Evolutionary conservation across 1,284 basidiomycete genomes (phyloP), one percentile per base, ranked within the genome.

Genomic region (Chalciporus sp.): DNA sequence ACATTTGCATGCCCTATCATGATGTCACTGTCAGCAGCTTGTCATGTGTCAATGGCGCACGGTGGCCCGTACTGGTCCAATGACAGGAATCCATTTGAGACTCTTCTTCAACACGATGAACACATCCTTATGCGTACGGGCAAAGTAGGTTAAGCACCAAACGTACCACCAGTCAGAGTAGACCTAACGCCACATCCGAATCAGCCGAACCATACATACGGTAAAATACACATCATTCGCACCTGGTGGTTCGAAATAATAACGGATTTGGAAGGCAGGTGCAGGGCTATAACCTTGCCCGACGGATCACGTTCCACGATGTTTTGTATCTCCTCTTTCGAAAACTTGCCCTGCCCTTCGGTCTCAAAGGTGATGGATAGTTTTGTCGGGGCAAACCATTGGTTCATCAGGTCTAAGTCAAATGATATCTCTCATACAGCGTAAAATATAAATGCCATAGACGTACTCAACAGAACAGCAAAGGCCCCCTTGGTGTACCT

Each of bases 161-260:
- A 90, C 82, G 64, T 95, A 96, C 84, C 90, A 92, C 90, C 90
- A 92, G 74, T 97, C 95, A 5, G 86, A 82, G 68, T 97, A 95
- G 23, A 92, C 81, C 90, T 96, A 62, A 41, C 14, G 31, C 7
- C 44, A 35, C 12, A 51, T 41, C 43, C 40, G 42, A 56, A 45
- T 60, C 11, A 55, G 37, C 20, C 28, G 33, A 16, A 45, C 7
- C 17, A 23, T 29, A 28, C 20, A 31, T 17, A 19, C 29, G 9
- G n/a, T 6, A 6, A 8, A 33, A 29, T 19, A 40, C 35, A 42
- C 51, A 50, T 52, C 42, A 61, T 17, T 12, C 77, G 44, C 58
- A 90, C 89, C 76, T 92, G 88, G 67, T 94, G 91, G 68, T 94
- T 94, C 6, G 86, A 82, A 64, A 91, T 88, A 58, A 93, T 72